Evolutionary conservation across 2,329 filamentous ascomycete genomes (phyloP), one percentile per base, ranked within the genome.

Genomic region (Chrysoporthe puriensis): DNA sequence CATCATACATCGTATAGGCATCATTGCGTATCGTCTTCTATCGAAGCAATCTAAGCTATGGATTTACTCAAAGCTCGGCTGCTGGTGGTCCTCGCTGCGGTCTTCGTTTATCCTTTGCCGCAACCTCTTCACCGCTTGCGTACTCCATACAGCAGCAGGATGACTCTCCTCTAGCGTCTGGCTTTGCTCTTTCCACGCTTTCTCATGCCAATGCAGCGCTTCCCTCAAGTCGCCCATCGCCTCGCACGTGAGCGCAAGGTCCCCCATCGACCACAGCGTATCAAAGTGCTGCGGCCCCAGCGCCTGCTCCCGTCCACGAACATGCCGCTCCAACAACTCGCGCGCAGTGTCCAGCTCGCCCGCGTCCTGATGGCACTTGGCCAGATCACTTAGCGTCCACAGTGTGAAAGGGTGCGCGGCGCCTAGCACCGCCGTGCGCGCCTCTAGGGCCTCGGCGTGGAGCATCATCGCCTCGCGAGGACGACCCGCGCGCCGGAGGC

Each of bases 251-350:
- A 58, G 40, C 14, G n/a, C 56, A 32, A 58, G 40, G 32, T 58
- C 56, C 34, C 40, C 40, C 32, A 58, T 58, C n/a, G 56, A 32
- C 56, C 56, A 58, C 32, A 58, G 40, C 18, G 56, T 58, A 42
- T 58, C 56, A n/a, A 40, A 40, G 32, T 58, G 34, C 16, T 11
- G 40, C 56, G 4, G 32, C 56, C 56, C 56, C 4, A 58, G 56
- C 18, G 40, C 40, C 56, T 40, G 32, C 34, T n/a, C 40, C 18
- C 56, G 56, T 9, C 34, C 32, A 16, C 40, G 21, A 11, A 58
- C 56, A n/a, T 34, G 18, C 56, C 32, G 18, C 40, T 58, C 56
- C 32, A 40, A 26, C 56, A 58, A 8, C 5, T 8, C 32, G 13
- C 56, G 40, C 26, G 56, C 56, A 36, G 56, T 40, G n/a, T 42